Conservation (phyloP, 345 rosid genomes). For the Pistacia vera region DNA sequence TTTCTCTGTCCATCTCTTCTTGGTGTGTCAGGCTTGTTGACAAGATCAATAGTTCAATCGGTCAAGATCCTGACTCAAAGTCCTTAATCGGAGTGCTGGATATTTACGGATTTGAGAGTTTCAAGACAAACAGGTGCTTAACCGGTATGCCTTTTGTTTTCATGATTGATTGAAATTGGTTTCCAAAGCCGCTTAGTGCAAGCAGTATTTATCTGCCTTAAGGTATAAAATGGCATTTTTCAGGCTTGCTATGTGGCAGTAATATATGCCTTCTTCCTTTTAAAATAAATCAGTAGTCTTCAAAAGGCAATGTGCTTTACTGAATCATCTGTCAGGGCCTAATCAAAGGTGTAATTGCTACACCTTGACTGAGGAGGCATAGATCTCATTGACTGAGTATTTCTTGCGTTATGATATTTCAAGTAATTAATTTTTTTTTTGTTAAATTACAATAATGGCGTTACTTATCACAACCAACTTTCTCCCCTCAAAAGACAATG, state of each 20-base stretch:
- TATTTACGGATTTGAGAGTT: slow-evolving; percentile 99
- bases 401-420: background rate
- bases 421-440: background rate
- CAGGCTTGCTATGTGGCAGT: slow-evolving; percentile 16
- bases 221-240: slow-evolving; percentile 12
- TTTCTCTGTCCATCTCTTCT: slow-evolving; percentile 18
- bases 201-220: slow-evolving; percentile 17
- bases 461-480: no score
- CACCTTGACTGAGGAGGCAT: background rate
- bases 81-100: slow-evolving; percentile 94
- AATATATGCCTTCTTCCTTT: slow-evolving; percentile 3
- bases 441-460: background rate
- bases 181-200: slow-evolving; percentile 24
- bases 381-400: background rate
- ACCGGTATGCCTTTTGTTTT: slow-evolving; percentile 66
- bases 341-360: background rate
- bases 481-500: no score
- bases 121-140: slow-evolving; percentile 99
- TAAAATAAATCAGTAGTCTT: background rate
- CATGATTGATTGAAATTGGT: slow-evolving; percentile 38
- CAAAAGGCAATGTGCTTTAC: slow-evolving; percentile 12
- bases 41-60: slow-evolving; percentile 88
- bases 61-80: slow-evolving; percentile 94
- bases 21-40: slow-evolving; percentile 77
- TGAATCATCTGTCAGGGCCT: background rate